phyloP scores from a whole-genome alignment of 2,329 filamentous ascomycete genomes.

The Incumbomyces lentus region DNA sequence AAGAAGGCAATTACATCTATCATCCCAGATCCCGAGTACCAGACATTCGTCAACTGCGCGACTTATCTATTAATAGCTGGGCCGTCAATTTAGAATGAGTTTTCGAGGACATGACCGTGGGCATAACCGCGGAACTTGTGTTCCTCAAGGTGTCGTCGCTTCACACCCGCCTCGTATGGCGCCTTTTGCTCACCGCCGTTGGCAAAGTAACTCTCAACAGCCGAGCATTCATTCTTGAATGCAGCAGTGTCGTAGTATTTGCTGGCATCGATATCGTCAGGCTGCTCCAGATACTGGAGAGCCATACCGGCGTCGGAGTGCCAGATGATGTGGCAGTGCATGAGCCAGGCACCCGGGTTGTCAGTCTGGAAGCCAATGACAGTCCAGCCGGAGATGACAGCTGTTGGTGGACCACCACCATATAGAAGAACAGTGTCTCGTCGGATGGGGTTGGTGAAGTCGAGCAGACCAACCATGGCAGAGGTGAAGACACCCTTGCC shows the following conservation, averaged over 20 bases:
- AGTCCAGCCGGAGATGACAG: slow-evolving; percentile 41
- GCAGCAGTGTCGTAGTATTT: slow-evolving; percentile 9
- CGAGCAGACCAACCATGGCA: slow-evolving; percentile 46
- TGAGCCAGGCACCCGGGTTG: slow-evolving; percentile 52
- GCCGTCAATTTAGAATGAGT: neutral
- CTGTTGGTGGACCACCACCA: slow-evolving; percentile 33
- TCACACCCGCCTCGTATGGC: slow-evolving; percentile 14
- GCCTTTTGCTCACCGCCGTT: slow-evolving; percentile 7
- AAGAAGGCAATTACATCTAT: slow-evolving; percentile 4
- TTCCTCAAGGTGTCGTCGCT: slow-evolving; percentile 9
- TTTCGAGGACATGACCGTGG: slow-evolving; percentile 5
- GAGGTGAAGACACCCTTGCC: slow-evolving; percentile 33
- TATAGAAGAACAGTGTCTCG: slow-evolving; percentile 58
- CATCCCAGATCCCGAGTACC: neutral
- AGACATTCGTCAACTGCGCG: neutral
- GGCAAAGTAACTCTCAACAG: slow-evolving; percentile 9
- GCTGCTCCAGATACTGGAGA: slow-evolving; percentile 30
- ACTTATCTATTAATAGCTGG: neutral
- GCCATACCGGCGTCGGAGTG: slow-evolving; percentile 57
- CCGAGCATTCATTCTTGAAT: slow-evolving; percentile 17
- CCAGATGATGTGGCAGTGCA: slow-evolving; percentile 78
- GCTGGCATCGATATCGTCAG: slow-evolving; percentile 8
- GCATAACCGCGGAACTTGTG: slow-evolving; percentile 7
- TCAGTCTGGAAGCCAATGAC: slow-evolving; percentile 44
- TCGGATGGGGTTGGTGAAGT: slow-evolving; percentile 52